Conservation (phyloP, 2,329 filamentous ascomycete species). For the Botrytis deweyae region DNA sequence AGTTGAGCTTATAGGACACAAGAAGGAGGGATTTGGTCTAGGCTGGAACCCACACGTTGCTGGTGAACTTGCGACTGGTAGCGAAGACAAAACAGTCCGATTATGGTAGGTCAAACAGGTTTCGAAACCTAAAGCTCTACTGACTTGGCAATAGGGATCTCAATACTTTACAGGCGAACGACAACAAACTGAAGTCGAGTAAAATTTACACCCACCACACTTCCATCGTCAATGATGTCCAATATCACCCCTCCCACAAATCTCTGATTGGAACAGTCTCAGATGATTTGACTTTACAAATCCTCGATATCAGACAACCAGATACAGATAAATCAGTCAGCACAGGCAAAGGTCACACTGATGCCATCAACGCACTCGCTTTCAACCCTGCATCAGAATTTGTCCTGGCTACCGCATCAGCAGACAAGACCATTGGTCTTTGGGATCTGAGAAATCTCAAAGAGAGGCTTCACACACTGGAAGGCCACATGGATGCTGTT, state of each 20-base stretch:
- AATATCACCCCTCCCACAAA: slow-evolving; percentile 85
- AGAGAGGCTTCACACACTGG: slow-evolving; percentile 83
- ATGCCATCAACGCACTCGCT: slow-evolving; percentile 93
- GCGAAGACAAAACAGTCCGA: slow-evolving; percentile 86
- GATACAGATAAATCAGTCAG: slow-evolving; percentile 67
- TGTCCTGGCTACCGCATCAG: slow-evolving; percentile 87
- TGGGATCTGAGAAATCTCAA: slow-evolving; percentile 95
- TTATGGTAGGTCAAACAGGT: slow-evolving; percentile 65
- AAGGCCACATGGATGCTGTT: slow-evolving; percentile 85
- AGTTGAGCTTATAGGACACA: slow-evolving; percentile 75
- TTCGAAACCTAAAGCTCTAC: not conserved
- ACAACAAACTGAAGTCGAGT: slow-evolving; percentile 67
- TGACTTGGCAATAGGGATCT: slow-evolving; percentile 62
- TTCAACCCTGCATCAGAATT: slow-evolving; percentile 94
- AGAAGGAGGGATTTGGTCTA: slow-evolving; percentile 85
- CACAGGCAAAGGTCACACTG: slow-evolving; percentile 73
- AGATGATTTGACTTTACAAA: slow-evolving; percentile 89
- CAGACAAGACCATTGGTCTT: slow-evolving; percentile 90
- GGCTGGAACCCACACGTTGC: slow-evolving; percentile 82
- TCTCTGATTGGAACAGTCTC: slow-evolving; percentile 90
- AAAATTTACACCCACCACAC: slow-evolving; percentile 84
- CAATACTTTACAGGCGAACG: slow-evolving; percentile 68
- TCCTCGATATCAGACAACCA: slow-evolving; percentile 77
- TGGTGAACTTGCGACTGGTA: slow-evolving; percentile 83
- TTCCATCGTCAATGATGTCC: slow-evolving; percentile 93